Percentiles rank a stretch among this genome's conserved stretches.
Conservation (phyloP, 345 rosid species). For the Aquilaria sinensis region DNA sequence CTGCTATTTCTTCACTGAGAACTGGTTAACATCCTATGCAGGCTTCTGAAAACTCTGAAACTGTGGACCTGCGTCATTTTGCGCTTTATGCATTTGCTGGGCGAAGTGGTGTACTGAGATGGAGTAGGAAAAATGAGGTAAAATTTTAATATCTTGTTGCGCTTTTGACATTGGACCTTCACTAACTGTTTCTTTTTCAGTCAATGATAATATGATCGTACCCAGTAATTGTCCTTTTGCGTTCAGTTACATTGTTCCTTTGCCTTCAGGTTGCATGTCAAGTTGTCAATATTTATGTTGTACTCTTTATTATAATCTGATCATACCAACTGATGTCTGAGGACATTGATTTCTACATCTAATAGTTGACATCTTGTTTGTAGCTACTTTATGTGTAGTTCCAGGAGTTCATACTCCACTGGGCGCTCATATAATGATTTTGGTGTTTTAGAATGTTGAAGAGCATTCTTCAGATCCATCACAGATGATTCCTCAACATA, state of each 20-base stretch:
- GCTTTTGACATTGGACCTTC: neutral
- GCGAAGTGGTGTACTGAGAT: slow-evolving; percentile 56
- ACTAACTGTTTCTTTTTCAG: neutral
- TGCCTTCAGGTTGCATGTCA: too few species aligned
- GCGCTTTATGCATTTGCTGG: slow-evolving; percentile 92
- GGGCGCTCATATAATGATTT: slow-evolving; percentile 16
- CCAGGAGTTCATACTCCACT: slow-evolving; percentile 1
- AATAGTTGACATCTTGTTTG: slow-evolving; percentile 1
- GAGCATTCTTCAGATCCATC: slow-evolving; percentile 65
- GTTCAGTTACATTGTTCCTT: too few species aligned
- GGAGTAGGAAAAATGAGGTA: slow-evolving; percentile 96
- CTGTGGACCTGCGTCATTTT: slow-evolving; percentile 75
- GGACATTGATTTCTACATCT: neutral
- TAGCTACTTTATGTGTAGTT: neutral
- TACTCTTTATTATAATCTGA: too few species aligned
- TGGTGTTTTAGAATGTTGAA: slow-evolving; percentile 62
- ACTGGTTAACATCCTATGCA: slow-evolving; percentile 22
- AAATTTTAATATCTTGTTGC: neutral
- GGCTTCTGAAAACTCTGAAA: slow-evolving; percentile 76
- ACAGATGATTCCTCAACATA: slow-evolving; percentile 87
- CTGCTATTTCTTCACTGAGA: neutral
- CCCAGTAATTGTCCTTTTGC: neutral
- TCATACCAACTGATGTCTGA: too few species aligned
- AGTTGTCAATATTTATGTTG: too few species aligned
- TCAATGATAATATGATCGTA: neutral